Evolutionary conservation across 441 rosid genomes (phyloP), one percentile per base, ranked within the genome.

Genomic region (Gossypium laxum): DNA sequence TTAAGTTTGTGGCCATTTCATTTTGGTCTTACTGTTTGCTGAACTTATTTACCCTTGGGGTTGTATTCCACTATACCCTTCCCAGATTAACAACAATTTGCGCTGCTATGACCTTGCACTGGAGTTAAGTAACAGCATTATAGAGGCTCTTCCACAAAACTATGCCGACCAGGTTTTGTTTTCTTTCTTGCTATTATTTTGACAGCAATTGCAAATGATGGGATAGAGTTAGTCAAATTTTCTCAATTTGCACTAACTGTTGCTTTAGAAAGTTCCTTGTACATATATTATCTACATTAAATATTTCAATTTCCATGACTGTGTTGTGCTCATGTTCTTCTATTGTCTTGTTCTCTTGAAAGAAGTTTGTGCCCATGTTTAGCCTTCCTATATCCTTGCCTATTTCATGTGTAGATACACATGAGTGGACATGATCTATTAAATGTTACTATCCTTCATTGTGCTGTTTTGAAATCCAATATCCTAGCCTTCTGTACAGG

Each of bases 101-200:
- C 97, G 96, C 71, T 95, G 99, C 81, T 92, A 95, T 79, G 98
- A 91, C 81, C 99, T 95, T 78, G 98, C 99, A 14, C 87, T 87
- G 96, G 99, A 95, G 84, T 77, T 95, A 67, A 89, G 98, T 79
- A 91, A 77, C 82, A 88, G 93, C 86, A 88, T 89, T 47, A 76
- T 88, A 72, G 99, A 95, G 85, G 97, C 97, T 47, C 98, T 95
- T 81, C 98, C 99, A 47, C 93, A 85, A 81, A 88, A 87, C 80
- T 92, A 95, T 73, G 93, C 93, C 22, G 96, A 92, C 74, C 99
- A 92, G 97, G 97, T 92, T 51, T 70, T 58, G 17, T 32, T 41
- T 45, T 72, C 34, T 0, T 63, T 72, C 57, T 59, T 51, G 28
- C 48, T 1, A 65, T 28, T 18, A 38, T 50, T 52, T 19, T 2